A percentile compares a stretch with the other conserved stretches of the same genome.
Evolutionary conservation across 2,329 filamentous ascomycete species (phyloP).

Genomic region (Sordariomycetes sp.): DNA sequence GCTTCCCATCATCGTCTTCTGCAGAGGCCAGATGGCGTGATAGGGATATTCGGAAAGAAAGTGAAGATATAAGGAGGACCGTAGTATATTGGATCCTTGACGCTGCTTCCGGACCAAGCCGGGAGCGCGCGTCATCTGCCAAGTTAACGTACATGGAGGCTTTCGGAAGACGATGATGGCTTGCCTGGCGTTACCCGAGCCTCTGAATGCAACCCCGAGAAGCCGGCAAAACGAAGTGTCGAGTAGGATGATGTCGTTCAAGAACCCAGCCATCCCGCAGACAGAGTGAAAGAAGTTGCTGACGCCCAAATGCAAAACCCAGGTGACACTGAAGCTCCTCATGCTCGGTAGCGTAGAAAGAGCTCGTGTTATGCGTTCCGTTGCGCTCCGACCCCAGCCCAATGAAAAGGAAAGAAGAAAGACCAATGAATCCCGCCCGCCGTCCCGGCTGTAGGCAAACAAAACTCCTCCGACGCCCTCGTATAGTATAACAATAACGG

Average conservation of each 20-base stretch:
- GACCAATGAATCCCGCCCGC: conserved; percentile 3
- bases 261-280: conserved; percentile 1
- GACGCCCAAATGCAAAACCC: conserved; percentile 6
- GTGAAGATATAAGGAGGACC: conserved; percentile 25
- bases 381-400: conserved; percentile 5
- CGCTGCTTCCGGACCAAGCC: conserved; percentile 2
- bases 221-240: background rate
- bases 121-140: conserved; percentile 16
- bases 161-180: conserved; percentile 61
- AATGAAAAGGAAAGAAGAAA: conserved; percentile 4
- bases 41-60: conserved; percentile 13
- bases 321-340: background rate
- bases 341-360: conserved; percentile 1
- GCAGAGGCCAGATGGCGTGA: conserved; percentile 18
- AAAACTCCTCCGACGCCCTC: conserved; percentile 4
- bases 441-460: conserved; percentile 2
- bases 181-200: conserved; percentile 43
- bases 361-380: background rate
- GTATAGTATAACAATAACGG: conserved; percentile 12
- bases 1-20: conserved; percentile 53
- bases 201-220: background rate
- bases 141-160: conserved; percentile 57
- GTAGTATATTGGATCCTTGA: conserved; percentile 28
- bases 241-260: background rate
- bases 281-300: conserved; percentile 8